Conservation (phyloP, 169 alveolate genomes). For the Eimeria praecox region DNA sequence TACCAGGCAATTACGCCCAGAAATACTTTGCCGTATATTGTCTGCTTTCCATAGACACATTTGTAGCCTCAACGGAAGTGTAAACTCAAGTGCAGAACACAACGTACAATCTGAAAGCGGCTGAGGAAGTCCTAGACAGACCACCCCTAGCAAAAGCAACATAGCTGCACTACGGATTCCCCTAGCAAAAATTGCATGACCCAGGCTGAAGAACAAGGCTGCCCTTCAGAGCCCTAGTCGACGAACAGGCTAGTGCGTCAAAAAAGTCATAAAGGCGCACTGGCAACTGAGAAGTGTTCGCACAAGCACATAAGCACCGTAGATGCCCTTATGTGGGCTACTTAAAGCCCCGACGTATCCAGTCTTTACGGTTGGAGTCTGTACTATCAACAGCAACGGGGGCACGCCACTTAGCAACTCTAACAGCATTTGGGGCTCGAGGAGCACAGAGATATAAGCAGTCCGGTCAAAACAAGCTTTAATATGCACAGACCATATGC, state of each 20-base stretch:
- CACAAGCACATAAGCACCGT: not conserved
- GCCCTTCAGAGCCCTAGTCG: not conserved
- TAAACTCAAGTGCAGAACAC: not conserved
- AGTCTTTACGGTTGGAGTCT: not conserved
- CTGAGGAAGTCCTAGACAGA: not conserved
- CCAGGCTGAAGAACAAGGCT: not conserved
- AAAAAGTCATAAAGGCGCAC: not conserved
- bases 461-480: not conserved
- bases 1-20: not conserved
- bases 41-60: not conserved
- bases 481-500: not conserved
- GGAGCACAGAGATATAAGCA: not conserved
- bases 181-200: not conserved
- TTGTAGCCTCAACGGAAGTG: not conserved
- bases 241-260: not conserved
- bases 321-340: not conserved
- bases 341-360: no score
- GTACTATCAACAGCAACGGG: not conserved
- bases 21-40: not conserved
- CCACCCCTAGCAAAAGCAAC: not conserved
- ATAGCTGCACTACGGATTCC: not conserved
- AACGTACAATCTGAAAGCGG: not conserved
- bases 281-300: not conserved
- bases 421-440: not conserved
- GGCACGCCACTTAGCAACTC: not conserved